Conservation (phyloP, 2,329 filamentous ascomycete genomes). For the Stromatinia cepivora region DNA sequence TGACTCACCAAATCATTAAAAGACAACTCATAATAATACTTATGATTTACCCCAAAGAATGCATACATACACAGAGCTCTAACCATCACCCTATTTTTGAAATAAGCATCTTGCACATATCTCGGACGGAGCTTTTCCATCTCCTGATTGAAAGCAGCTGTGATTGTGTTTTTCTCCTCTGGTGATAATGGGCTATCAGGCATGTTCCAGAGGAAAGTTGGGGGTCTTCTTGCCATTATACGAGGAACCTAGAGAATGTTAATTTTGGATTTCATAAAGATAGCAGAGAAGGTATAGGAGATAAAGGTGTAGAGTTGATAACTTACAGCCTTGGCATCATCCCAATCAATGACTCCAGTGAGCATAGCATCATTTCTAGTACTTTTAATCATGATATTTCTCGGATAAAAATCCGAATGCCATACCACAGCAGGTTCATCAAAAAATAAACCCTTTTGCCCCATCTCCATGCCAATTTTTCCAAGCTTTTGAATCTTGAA, state of each 20-base stretch:
- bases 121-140: not conserved
- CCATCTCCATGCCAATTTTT: not conserved
- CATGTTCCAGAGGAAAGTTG: not conserved
- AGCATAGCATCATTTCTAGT: not conserved
- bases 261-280: not conserved
- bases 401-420: constrained; percentile 2
- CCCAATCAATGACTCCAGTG: constrained; percentile 3
- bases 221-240: not conserved
- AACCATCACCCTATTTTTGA: not conserved
- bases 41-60: not conserved
- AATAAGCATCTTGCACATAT: not conserved
- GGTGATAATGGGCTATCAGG: rapidly evolving
- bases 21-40: not conserved
- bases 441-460: not conserved
- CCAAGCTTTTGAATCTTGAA: not conserved
- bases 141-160: not conserved
- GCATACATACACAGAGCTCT: constrained; percentile 8
- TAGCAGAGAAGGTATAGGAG: too few relatives aligned
- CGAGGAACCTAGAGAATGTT: not conserved
- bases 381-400: not conserved
- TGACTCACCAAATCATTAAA: not conserved
- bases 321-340: not conserved
- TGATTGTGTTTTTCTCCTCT: not conserved
- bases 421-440: not conserved
- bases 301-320: not conserved